Evolutionary conservation across 2,329 filamentous ascomycete genomes (phyloP), one percentile per base, ranked within the genome.

Genomic region (Graphilbum sp.): DNA sequence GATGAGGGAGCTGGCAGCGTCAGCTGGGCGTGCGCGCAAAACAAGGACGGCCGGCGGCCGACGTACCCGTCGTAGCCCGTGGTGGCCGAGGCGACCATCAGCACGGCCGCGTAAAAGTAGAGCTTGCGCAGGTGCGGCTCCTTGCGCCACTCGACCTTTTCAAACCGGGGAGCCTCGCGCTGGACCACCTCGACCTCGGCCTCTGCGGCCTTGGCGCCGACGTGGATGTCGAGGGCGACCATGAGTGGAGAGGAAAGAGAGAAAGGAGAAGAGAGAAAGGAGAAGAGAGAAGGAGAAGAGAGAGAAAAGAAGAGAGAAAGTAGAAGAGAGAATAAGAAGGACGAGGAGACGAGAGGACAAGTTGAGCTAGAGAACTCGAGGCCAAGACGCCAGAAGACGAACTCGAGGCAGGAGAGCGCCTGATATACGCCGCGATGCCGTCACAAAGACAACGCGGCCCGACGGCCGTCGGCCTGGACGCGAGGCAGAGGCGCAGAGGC

Each of bases 31-130:
- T 50, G 19, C 6, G 18, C 63, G 50, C 18, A 25, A 15, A 32
- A 13, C 16, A 15, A 39, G 27, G 35, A 25, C 24, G 42, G 35
- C 47, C 34, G 13, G 9, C n/a, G 29, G 3, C 19, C 61, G 2
- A 38, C 36, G 5, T 32, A 35, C 59, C 70, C 69, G 54, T 77
- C 72, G 49, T 74, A 75, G 38, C 71, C 70, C 8, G 69, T 75
- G 23, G 70, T 75, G 32, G 71, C 71, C 23, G 71, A 75, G 12
- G 68, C 70, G 40, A 75, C 57, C 52, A 71, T 68, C 41, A 77
- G 59, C 5, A 59, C 52, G 39, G 53, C 47, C 21, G 50, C 48
- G 38, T 47, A 54, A 20, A 52, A 47, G 49, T 63, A 64, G 5
- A 63, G 49, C 44, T 54, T 55, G 41, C 60, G 50, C 37, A 64